These are phyloP conservation scores for Fremontodendron californicum DNA, from an alignment of 345 rosid genomes.

Conservation along the genomic window DNA sequence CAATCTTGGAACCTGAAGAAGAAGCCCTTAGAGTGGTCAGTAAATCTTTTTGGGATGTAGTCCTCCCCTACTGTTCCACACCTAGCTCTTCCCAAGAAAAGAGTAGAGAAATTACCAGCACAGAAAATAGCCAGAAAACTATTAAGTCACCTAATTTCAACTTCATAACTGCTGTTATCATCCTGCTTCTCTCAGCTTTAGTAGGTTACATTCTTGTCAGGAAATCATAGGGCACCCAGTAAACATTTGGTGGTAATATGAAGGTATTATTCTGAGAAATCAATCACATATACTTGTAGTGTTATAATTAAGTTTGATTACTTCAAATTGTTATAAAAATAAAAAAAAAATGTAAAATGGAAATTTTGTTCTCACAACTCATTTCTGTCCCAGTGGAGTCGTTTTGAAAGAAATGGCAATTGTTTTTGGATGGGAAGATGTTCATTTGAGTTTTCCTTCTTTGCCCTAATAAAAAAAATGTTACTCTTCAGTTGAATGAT, in stretches of 20 bases:
- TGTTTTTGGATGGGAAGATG: not conserved
- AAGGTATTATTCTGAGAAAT: not conserved
- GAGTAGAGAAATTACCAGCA: conserved; percentile 20
- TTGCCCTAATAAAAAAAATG: not conserved
- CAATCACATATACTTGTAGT: not conserved
- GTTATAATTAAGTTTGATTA: not conserved
- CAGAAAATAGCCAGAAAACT: conserved; percentile 15
- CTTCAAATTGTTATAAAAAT: not conserved
- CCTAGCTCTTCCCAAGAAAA: conserved; percentile 25
- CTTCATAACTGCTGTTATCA: conserved; percentile 41
- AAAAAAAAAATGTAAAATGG: not conserved
- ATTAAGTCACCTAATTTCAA: conserved; percentile 18
- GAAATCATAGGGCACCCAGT: conserved; percentile 15
- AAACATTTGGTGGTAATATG: not conserved
- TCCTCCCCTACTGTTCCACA: conserved; percentile 24
- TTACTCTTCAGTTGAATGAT: not conserved
- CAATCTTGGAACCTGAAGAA: conserved; percentile 55
- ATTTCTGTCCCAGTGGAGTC: not conserved
- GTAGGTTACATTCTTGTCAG: conserved; percentile 44
- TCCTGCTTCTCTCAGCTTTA: conserved; percentile 49
- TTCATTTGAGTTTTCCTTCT: not conserved
- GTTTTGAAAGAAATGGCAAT: not conserved
- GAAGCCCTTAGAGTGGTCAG: conserved; percentile 38
- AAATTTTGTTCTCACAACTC: not conserved
- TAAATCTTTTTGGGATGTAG: conserved; percentile 68